These are phyloP conservation scores for Globomyces sp. DNA, from an alignment of 371 early-diverging fungal species.

Conservation along the genomic window DNA sequence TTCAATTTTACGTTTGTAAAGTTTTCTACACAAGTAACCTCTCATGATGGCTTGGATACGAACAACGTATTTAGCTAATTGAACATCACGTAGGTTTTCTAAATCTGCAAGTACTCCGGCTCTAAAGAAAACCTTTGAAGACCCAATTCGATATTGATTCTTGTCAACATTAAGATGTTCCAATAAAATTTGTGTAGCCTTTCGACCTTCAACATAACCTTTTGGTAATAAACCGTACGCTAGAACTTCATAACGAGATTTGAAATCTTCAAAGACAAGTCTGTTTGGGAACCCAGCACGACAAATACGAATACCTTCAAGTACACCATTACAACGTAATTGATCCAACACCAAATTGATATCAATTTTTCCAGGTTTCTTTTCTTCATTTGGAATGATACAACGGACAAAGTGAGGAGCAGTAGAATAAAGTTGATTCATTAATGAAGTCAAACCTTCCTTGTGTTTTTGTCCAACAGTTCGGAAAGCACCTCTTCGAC, in stretches of 20 bases:
- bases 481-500: constrained; percentile 82
- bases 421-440: constrained; percentile 89
- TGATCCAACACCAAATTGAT: constrained; percentile 91
- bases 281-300: constrained; percentile 98
- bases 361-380: constrained; percentile 81
- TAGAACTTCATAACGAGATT: constrained; percentile 92
- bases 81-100: constrained; percentile 90
- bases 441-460: constrained; percentile 87
- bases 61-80: constrained; percentile 77
- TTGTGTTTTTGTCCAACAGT: constrained; percentile 98
- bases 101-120: constrained; percentile 97
- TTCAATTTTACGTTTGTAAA: constrained; percentile 66
- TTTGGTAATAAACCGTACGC: constrained; percentile 74
- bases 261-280: constrained; percentile 92
- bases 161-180: constrained; percentile 71
- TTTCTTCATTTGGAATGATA: constrained; percentile 97
- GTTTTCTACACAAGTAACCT: constrained; percentile 76
- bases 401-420: constrained; percentile 99
- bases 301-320: constrained; percentile 99
- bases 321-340: constrained; percentile 98
- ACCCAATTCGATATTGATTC: constrained; percentile 88
- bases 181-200: constrained; percentile 75
- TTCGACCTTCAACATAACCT: constrained; percentile 84
- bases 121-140: constrained; percentile 97
- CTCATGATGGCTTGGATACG: constrained; percentile 88